Base-by-base conservation (phyloP, 164 flowering plant genomes). In the Pachysandra terminalis region DNA sequence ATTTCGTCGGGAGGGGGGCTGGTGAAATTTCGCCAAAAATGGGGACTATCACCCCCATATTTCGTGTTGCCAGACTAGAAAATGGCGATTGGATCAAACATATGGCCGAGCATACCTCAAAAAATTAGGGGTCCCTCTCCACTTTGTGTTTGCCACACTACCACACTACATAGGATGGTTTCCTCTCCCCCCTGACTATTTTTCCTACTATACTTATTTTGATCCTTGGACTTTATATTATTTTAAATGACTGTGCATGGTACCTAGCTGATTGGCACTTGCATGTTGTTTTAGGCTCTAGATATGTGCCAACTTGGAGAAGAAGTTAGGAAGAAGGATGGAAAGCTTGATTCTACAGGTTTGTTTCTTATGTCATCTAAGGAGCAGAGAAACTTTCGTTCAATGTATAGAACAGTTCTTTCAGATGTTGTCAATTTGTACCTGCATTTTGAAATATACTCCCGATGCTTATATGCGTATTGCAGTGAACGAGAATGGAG, bases 231-330 rank as follows among this genome's bases (percentile, higher is more conserved):
- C 4, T 5, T 10, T 26, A 14, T 26, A 27, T 58, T 32, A 16
- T 58, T 32, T 58, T 58, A 6, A 58, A 58, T 16, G 15, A 27
- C 15, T 13, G n/a, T 58, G 37, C 37, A 3, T 26, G 19, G 61
- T 26, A 6, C 21, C 0, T 3, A 15, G 60, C 21, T 56, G 59
- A 27, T 58, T 24, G 35, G 6, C 63, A 22, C 7, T 6, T 73
- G n/a, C 32, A 51, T 54, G 9, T 63, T 65, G n/a, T 59, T 70
- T 68, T 52, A 90, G 95, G 95, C 85, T 68, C 77, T 91, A 54
- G 93, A 87, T 41, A 89, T 78, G 68, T 91, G 97, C 71, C 93
- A 91, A 72, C 89, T 91, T 65, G 93, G 89, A 35, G 91, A 87
- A 70, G 90, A 84, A 78, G 89, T 91, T 5, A 72, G 91, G 65